phyloP scores from a whole-genome alignment of 2,329 filamentous ascomycete species.

The Fusarium metavorans region DNA sequence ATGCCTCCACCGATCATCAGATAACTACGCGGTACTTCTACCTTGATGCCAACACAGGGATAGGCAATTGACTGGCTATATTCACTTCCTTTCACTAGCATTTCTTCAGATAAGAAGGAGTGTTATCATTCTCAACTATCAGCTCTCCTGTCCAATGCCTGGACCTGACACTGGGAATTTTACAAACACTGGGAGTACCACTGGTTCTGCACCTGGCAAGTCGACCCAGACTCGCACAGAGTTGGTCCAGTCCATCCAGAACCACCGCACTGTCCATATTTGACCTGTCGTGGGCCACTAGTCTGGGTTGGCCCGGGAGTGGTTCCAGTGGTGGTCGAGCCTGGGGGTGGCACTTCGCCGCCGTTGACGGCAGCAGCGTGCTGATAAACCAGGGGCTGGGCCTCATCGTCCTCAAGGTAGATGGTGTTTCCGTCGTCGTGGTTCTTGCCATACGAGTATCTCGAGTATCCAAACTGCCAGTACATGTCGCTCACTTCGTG shows the following conservation, averaged over 20 bases:
- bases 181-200: constrained; percentile 34
- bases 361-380: constrained; percentile 57
- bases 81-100: too few species aligned
- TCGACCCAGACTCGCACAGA: constrained; percentile 14
- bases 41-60: too few species aligned
- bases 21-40: too few species aligned
- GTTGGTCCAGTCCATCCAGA: constrained; percentile 27
- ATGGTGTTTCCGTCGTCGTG: constrained; percentile 69
- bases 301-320: constrained; percentile 20
- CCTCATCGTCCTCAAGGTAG: constrained; percentile 63
- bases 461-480: constrained; percentile 66
- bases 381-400: constrained; percentile 56
- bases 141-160: too few species aligned
- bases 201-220: constrained; percentile 30
- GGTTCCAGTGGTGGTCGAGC: not conserved
- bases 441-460: constrained; percentile 65
- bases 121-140: too few species aligned
- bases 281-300: constrained; percentile 8
- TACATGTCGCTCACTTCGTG: constrained; percentile 65
- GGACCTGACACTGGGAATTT: too few species aligned
- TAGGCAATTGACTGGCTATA: too few species aligned
- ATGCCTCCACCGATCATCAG: too few species aligned
- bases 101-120: too few species aligned
- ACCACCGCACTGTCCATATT: constrained; percentile 31
- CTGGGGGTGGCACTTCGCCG: not conserved